phyloP scores from a whole-genome alignment of 169 alveolate species.

The Plasmodium ovale region DNA sequence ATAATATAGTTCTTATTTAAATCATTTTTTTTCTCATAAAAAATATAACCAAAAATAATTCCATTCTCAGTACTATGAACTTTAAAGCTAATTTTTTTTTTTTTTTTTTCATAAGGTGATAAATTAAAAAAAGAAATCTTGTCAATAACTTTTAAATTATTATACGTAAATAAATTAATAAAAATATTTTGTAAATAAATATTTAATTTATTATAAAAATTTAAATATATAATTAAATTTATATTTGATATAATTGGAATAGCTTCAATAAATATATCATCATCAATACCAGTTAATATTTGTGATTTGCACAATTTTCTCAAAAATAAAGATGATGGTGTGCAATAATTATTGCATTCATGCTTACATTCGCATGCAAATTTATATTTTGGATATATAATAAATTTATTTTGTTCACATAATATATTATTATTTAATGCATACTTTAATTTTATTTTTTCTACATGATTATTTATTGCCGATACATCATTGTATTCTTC shows the following conservation, averaged over 20 bases:
- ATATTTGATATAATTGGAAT: conserved; percentile 90
- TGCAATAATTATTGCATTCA: conserved; percentile 8
- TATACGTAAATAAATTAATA: conserved; percentile 91
- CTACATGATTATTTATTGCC: conserved; percentile 35
- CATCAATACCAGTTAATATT: conserved; percentile 91
- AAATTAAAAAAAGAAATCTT: conserved; percentile 89
- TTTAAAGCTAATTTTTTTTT: conserved; percentile 87
- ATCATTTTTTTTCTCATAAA: conserved; percentile 89
- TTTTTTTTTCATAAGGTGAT: conserved; percentile 84
- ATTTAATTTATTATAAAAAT: conserved; percentile 90
- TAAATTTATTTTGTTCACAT: conserved; percentile 67
- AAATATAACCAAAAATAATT: conserved; percentile 94
- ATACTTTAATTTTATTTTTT: conserved; percentile 46
- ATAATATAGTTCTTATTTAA: conserved; percentile 85
- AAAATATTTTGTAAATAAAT: conserved; percentile 93
- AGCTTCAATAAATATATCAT: conserved; percentile 95
- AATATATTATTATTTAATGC: conserved; percentile 57
- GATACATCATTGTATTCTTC: conserved; percentile 4
- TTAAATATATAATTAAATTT: conserved; percentile 91
- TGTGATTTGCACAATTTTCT: conserved; percentile 58
- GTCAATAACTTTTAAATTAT: conserved; percentile 87
- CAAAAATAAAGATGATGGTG: conserved; percentile 42
- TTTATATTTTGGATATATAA: too few species aligned
- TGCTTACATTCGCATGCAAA: too few species aligned
- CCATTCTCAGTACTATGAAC: conserved; percentile 91